Percentiles rank a stretch among this genome's conserved stretches.
Evolutionary conservation across 768 basidiomycete species (phyloP).

Genomic region (Russula abietina): DNA sequence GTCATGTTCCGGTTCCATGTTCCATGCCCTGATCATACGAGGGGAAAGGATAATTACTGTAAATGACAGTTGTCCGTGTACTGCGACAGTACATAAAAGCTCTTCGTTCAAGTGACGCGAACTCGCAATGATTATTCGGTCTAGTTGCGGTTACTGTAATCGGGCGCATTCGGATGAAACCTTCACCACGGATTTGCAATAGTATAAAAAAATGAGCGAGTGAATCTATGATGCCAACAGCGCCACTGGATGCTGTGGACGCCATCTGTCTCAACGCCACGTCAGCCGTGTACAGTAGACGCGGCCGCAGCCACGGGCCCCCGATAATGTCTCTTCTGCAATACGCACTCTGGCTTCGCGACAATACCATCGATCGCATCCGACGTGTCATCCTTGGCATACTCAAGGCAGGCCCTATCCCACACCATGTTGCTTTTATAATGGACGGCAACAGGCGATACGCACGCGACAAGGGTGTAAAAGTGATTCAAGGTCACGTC

Average conservation of each 20-base stretch:
- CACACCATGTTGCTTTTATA: slow-evolving; percentile 86
- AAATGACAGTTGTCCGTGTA: background rate
- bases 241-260: background rate
- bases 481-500: slow-evolving; percentile 72
- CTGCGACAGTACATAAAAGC: too few species aligned
- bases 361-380: slow-evolving; percentile 25
- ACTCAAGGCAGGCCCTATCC: slow-evolving; percentile 78
- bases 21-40: too few species aligned
- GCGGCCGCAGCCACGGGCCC: background rate
- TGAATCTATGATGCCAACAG: background rate
- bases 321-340: slow-evolving; percentile 24
- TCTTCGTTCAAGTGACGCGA: background rate
- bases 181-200: background rate
- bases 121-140: background rate
- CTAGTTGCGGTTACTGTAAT: too few species aligned
- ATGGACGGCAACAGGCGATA: slow-evolving; percentile 98
- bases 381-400: slow-evolving; percentile 53
- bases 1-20: too few species aligned
- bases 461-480: slow-evolving; percentile 61
- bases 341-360: slow-evolving; percentile 26
- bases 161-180: background rate
- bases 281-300: slow-evolving; percentile 2
- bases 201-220: background rate
- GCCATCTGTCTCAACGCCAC: background rate
- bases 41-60: too few species aligned